These are phyloP conservation scores for Epichloe typhina DNA, from an alignment of 2,329 filamentous ascomycete genomes.

Conservation along the genomic window DNA sequence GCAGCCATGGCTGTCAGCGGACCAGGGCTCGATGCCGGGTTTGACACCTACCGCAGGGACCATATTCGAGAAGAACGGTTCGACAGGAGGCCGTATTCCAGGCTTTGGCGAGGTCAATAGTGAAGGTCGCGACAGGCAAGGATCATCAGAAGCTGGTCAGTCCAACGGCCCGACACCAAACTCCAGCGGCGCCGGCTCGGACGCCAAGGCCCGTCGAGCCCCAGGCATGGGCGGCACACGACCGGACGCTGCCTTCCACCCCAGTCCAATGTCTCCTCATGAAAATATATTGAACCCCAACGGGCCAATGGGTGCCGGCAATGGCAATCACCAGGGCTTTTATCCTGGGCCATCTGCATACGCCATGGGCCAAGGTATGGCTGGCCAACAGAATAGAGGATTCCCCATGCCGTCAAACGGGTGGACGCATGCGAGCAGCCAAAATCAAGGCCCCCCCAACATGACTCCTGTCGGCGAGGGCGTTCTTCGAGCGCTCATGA, in stretches of 20 bases:
- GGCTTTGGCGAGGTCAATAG: conserved; percentile 31
- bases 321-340: conserved; percentile 23
- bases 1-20: conserved; percentile 26
- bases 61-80: conserved; percentile 21
- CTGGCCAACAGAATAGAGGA: conserved; percentile 14
- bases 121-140: conserved; percentile 32
- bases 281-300: conserved; percentile 25
- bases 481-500: conserved; percentile 43
- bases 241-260: conserved; percentile 33
- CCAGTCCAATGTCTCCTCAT: conserved; percentile 35
- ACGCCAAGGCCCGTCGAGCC: conserved; percentile 15
- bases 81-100: conserved; percentile 12
- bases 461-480: conserved; percentile 45
- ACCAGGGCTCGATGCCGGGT: conserved; percentile 23
- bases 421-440: conserved; percentile 30
- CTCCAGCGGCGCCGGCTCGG: conserved; percentile 30
- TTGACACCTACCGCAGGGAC: conserved; percentile 21
- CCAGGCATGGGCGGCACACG: conserved; percentile 24
- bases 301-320: conserved; percentile 20
- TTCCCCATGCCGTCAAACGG: conserved; percentile 30
- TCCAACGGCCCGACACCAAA: conserved; percentile 48
- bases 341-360: conserved; percentile 28
- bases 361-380: conserved; percentile 12
- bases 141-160: conserved; percentile 34
- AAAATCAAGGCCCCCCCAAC: conserved; percentile 18